Percentiles rank a stretch among this genome's conserved stretches.
phyloP scores from a whole-genome alignment of 2,329 filamentous ascomycete species.

The Bisporella sp. region DNA sequence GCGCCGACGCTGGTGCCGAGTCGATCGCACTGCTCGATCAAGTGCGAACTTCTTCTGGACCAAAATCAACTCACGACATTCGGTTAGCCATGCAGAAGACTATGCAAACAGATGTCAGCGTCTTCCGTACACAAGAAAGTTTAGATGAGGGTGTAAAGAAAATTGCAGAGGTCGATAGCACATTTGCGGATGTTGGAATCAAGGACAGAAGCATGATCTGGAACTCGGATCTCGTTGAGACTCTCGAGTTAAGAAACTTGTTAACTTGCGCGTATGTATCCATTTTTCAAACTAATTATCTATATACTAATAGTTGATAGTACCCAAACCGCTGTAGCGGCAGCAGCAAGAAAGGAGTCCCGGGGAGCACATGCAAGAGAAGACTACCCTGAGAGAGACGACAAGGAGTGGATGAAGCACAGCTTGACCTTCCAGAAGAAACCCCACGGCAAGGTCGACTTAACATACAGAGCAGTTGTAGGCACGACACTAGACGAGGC shows the following conservation, averaged over 20 bases:
- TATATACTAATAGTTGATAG: neutral
- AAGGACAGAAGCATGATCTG: slow-evolving; percentile 39
- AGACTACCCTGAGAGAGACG: slow-evolving; percentile 36
- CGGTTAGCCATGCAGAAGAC: slow-evolving; percentile 92
- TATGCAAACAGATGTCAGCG: slow-evolving; percentile 95
- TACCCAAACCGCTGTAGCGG: slow-evolving; percentile 37
- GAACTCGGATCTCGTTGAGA: slow-evolving; percentile 41
- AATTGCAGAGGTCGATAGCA: slow-evolving; percentile 27
- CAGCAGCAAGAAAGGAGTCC: slow-evolving; percentile 36
- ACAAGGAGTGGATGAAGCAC: slow-evolving; percentile 39
- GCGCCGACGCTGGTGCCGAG: slow-evolving; percentile 80
- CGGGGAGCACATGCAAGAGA: slow-evolving; percentile 40
- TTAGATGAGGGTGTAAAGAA: neutral
- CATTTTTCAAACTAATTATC: neutral
- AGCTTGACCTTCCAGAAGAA: slow-evolving; percentile 38
- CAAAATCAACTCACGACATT: slow-evolving; percentile 83
- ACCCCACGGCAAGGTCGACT: slow-evolving; percentile 30
- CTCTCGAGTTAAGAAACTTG: slow-evolving; percentile 38
- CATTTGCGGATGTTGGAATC: slow-evolving; percentile 30
- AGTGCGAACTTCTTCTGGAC: slow-evolving; percentile 60
- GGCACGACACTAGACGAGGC: slow-evolving; percentile 37
- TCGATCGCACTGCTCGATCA: slow-evolving; percentile 82
- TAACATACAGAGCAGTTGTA: slow-evolving; percentile 35
- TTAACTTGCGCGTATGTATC: slow-evolving; percentile 34
- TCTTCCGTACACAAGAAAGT: slow-evolving; percentile 91